phyloP scores from a whole-genome alignment of 345 rosid genomes.

The Conringia planisiliqua region DNA sequence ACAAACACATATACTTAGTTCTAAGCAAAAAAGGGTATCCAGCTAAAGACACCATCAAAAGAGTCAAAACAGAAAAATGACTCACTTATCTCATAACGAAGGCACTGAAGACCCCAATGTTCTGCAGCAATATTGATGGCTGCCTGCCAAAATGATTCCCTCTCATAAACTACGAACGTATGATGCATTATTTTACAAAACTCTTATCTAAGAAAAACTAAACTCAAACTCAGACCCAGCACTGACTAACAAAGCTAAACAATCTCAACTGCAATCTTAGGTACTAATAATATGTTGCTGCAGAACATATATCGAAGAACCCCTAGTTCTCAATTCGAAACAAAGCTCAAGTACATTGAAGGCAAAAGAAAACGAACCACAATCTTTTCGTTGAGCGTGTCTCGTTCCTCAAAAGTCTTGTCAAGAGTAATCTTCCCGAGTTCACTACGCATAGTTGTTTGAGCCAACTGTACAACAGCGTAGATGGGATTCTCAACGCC shows the following conservation, averaged over 20 bases:
- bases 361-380: constrained; percentile 54
- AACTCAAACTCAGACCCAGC: neutral
- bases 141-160: constrained; percentile 48
- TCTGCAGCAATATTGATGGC: constrained; percentile 86
- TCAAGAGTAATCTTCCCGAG: constrained; percentile 96
- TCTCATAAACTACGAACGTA: neutral
- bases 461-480: constrained; percentile 90
- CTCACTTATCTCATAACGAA: constrained; percentile 95
- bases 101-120: constrained; percentile 93
- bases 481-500: constrained; percentile 94
- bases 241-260: neutral
- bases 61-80: neutral
- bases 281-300: too few species aligned
- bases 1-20: constrained; percentile 13
- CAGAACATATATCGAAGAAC: too few species aligned
- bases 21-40: neutral
- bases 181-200: neutral
- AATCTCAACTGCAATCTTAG: constrained; percentile 6
- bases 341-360: too few species aligned
- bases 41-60: neutral
- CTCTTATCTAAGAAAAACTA: neutral
- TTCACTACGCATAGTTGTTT: constrained; percentile 97
- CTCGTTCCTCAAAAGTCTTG: constrained; percentile 96
- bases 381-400: constrained; percentile 83
- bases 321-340: too few species aligned